Percentiles rank a stretch among this genome's conserved stretches.
These are phyloP conservation scores for Stemphylium beticola DNA, from an alignment of 2,329 filamentous ascomycete genomes.

Conservation along the genomic window DNA sequence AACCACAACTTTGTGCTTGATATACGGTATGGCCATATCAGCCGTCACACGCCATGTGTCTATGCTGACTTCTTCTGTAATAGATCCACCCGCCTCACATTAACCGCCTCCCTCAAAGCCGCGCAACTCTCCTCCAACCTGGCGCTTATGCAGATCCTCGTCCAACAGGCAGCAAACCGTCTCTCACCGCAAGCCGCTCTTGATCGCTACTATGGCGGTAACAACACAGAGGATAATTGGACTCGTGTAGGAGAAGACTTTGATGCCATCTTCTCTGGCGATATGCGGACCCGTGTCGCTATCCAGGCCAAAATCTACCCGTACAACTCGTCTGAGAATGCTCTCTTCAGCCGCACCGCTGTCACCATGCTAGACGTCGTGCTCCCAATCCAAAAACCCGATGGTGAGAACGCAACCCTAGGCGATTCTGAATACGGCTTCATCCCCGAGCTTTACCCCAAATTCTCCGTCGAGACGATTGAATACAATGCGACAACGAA, in stretches of 20 bases:
- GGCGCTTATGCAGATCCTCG: constrained; percentile 77
- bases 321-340: constrained; percentile 64
- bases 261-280: constrained; percentile 70
- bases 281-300: constrained; percentile 57
- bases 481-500: constrained; percentile 41
- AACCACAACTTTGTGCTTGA: constrained; percentile 66
- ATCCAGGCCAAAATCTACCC: constrained; percentile 78
- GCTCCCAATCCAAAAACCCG: constrained; percentile 67
- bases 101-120: constrained; percentile 87
- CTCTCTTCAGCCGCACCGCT: constrained; percentile 53
- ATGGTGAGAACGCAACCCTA: constrained; percentile 66
- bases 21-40: constrained; percentile 52
- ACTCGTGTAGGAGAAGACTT: constrained; percentile 67
- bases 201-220: constrained; percentile 61
- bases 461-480: constrained; percentile 67
- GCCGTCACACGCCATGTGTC: neutral
- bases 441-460: constrained; percentile 76
- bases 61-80: neutral
- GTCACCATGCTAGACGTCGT: constrained; percentile 55
- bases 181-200: constrained; percentile 61
- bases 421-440: constrained; percentile 70
- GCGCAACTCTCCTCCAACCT: constrained; percentile 81
- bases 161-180: constrained; percentile 72
- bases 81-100: constrained; percentile 67
- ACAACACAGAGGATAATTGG: constrained; percentile 66